Evolutionary conservation across 805 yeast species (phyloP).

Genomic region (Zygoascus biomembranicola): DNA sequence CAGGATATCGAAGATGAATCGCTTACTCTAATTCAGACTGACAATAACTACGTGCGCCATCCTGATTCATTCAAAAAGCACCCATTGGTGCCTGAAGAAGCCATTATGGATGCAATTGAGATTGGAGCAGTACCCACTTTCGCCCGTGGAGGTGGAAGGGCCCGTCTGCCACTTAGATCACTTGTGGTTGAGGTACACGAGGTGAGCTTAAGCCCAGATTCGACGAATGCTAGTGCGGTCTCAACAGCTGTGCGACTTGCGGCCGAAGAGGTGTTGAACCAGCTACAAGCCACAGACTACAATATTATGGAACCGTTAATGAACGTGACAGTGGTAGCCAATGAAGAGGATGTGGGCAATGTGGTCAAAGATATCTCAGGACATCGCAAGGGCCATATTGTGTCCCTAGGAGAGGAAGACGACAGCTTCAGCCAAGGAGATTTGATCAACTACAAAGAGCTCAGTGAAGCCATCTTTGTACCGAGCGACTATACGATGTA

Average conservation of each 20-base stretch:
- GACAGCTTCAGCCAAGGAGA: background rate
- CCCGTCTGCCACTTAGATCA: conserved; percentile 49
- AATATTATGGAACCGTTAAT: conserved; percentile 81
- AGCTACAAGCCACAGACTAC: conserved; percentile 25
- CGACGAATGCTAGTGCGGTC: conserved; percentile 32
- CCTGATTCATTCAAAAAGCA: conserved; percentile 18
- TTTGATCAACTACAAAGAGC: conserved; percentile 15
- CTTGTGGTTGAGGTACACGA: conserved; percentile 44
- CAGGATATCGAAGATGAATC: conserved; percentile 17
- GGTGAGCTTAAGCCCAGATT: conserved; percentile 50
- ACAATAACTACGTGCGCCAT: conserved; percentile 30
- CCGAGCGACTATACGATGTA: conserved; percentile 57
- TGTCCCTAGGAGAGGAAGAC: conserved; percentile 53
- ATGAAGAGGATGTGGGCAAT: conserved; percentile 66
- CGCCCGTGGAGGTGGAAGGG: conserved; percentile 35
- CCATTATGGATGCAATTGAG: conserved; percentile 20
- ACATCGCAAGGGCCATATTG: conserved; percentile 65
- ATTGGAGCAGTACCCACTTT: conserved; percentile 34
- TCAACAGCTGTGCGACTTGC: conserved; percentile 41
- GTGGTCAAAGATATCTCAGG: conserved; percentile 81
- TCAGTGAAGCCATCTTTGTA: conserved; percentile 53
- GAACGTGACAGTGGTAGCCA: conserved; percentile 60
- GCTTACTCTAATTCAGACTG: conserved; percentile 15
- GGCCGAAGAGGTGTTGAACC: conserved; percentile 32
- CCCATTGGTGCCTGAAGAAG: conserved; percentile 23